Evolutionary conservation across 208 protist species (phyloP).

Genomic region (Trypanosoma theileri): DNA sequence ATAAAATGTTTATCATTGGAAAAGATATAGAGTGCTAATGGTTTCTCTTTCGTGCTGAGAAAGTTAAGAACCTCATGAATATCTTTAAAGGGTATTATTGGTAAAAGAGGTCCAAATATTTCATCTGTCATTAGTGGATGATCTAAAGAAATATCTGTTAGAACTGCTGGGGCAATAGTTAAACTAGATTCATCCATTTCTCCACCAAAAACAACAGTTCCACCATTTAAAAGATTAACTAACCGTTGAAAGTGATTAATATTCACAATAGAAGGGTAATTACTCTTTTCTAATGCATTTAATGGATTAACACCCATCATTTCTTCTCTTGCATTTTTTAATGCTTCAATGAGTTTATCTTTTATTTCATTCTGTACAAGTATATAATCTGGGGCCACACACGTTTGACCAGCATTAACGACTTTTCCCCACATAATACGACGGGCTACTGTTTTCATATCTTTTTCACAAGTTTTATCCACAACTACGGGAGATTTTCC

Average conservation of each 20-base stretch:
- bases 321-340: slow-evolving; percentile 28
- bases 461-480: slow-evolving; percentile 39
- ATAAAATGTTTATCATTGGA: slow-evolving; percentile 38
- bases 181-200: slow-evolving; percentile 44
- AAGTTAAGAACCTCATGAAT: slow-evolving; percentile 61
- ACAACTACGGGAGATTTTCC: slow-evolving; percentile 93
- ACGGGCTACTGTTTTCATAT: slow-evolving; percentile 56
- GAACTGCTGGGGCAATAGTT: slow-evolving; percentile 83
- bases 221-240: slow-evolving; percentile 39
- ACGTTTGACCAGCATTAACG: slow-evolving; percentile 88
- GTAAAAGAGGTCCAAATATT: slow-evolving; percentile 94
- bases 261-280: slow-evolving; percentile 51
- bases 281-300: slow-evolving; percentile 1
- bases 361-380: slow-evolving; percentile 58
- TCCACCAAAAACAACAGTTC: slow-evolving; percentile 71
- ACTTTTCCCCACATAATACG: slow-evolving; percentile 77
- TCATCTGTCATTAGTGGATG: slow-evolving; percentile 77
- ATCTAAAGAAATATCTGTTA: slow-evolving; percentile 48
- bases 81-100: slow-evolving; percentile 52
- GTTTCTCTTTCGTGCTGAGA: slow-evolving; percentile 60
- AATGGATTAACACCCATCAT: slow-evolving; percentile 28
- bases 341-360: slow-evolving; percentile 46
- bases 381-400: slow-evolving; percentile 91
- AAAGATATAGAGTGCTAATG: slow-evolving; percentile 93
- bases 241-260: slow-evolving; percentile 48